Conservation (phyloP, 2,329 filamentous ascomycete species). For the Fusarium chlamydosporum region DNA sequence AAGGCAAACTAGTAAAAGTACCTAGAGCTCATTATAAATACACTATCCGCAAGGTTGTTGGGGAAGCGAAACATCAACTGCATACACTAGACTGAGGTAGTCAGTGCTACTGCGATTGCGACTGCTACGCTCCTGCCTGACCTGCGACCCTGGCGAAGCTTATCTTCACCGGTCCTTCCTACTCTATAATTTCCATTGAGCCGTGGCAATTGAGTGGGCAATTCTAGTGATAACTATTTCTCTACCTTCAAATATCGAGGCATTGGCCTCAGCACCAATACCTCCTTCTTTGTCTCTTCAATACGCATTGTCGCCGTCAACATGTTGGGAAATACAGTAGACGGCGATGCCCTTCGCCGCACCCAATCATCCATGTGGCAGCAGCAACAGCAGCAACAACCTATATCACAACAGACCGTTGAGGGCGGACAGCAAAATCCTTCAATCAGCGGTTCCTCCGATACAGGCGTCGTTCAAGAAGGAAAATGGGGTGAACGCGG, state of each 20-base stretch:
- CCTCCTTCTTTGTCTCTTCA: background rate
- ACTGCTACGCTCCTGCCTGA: conserved; percentile 17
- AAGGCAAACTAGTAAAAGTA: conserved; percentile 1
- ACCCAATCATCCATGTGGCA: conserved; percentile 50
- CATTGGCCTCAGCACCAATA: background rate
- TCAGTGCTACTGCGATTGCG: background rate
- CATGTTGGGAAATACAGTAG: conserved; percentile 55
- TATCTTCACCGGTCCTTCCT: conserved; percentile 19
- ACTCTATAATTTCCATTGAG: conserved; percentile 12
- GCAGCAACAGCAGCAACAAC: conserved; percentile 37
- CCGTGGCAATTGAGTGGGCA: conserved; percentile 16
- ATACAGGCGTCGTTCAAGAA: conserved; percentile 37
- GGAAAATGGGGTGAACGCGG: conserved; percentile 57
- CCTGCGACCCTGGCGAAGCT: conserved; percentile 15
- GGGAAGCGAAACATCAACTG: background rate
- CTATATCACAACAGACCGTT: conserved; percentile 46
- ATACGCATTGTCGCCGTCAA: conserved; percentile 11
- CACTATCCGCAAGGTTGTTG: conserved; percentile 12
- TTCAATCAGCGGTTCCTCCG: conserved; percentile 37
- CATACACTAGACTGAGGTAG: background rate
- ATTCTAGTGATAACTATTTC: conserved; percentile 14
- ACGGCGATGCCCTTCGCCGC: conserved; percentile 53
- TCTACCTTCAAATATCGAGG: conserved; percentile 11
- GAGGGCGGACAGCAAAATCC: conserved; percentile 16
- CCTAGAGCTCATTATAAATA: conserved; percentile 30